Base-by-base conservation (phyloP, 2,329 filamentous ascomycete genomes). In the Phialocephala subalpina region DNA sequence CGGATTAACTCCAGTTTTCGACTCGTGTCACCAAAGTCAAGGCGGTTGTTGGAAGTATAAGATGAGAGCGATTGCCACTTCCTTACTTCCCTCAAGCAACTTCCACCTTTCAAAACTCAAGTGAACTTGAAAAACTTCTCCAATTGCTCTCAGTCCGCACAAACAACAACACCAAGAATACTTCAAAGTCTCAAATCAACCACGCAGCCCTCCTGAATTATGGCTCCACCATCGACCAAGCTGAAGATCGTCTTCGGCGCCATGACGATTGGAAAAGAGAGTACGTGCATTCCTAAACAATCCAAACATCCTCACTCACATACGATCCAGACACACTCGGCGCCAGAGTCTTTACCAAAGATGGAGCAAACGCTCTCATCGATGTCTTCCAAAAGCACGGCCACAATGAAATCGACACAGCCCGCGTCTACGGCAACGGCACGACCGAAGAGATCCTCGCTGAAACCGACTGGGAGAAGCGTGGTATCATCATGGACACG, bases 361-460 rank as follows among this genome's bases (percentile, higher is more conserved):
- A 70, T 12, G 59, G 77, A 8, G 57, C 86, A 56, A 86, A 88
- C 33, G 88, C 84, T 76, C 87, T 85, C 60, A 82, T 92, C 40
- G 87, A 91, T 75, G 82, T 87, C 67, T 87, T 92, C 74, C 87
- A 91, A 75, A 80, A 82, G 29, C 82, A 87, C 72, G 90, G 90
- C 20, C 89, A 92, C 78, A 84, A 86, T 72, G 90, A 93, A 73
- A 77, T 93, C 60, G 90, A 93, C 75, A 92, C 90, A 0, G 90
- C 90, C 0, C 84, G 90, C 16, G 76, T 83, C 3, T 93, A 93
- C 69, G 82, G 90, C 52, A 83, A 79, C 35, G 90, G 90, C 58
- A 81, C 84, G 59, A 89, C 91, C 60, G 91, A 93, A 75, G 84
- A 82, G 20, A 90, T 85, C 77, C 89, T 88, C 4, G 81, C 82